Conservation (phyloP, 164 flowering plant genomes). For the Nymphaea colorata region DNA sequence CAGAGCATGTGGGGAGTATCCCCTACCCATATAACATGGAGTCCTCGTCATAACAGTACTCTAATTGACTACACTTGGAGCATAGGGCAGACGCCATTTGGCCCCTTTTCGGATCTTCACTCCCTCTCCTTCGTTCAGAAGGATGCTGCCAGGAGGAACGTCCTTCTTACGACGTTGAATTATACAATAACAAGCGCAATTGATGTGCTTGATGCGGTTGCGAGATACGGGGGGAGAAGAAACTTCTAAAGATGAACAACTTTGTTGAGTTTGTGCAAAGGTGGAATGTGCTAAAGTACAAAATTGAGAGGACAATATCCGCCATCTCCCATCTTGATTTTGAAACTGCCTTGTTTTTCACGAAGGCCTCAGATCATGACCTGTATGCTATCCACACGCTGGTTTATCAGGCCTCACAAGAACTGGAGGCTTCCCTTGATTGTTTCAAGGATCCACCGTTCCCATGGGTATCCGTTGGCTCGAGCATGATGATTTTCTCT, state of each 20-base stretch:
- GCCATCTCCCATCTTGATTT: slow-evolving; percentile 84
- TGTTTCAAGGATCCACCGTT: slow-evolving; percentile 96
- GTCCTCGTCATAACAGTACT: slow-evolving; percentile 66
- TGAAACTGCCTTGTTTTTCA: slow-evolving; percentile 60
- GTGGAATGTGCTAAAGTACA: slow-evolving; percentile 81
- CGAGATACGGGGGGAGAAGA: slow-evolving; percentile 69
- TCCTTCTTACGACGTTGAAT: slow-evolving; percentile 65
- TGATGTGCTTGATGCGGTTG: slow-evolving; percentile 65
- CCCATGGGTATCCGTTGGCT: slow-evolving; percentile 63
- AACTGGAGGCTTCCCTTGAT: slow-evolving; percentile 73
- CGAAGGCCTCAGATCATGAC: slow-evolving; percentile 80
- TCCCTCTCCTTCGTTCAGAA: slow-evolving; percentile 85
- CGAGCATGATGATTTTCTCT: slow-evolving; percentile 30
- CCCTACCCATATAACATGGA: slow-evolving; percentile 90
- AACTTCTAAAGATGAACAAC: slow-evolving; percentile 40
- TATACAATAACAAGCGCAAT: slow-evolving; percentile 63
- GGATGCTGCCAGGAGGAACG: slow-evolving; percentile 92
- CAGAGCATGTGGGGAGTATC: slow-evolving; percentile 99
- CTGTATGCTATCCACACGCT: slow-evolving; percentile 68
- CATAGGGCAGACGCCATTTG: slow-evolving; percentile 94
- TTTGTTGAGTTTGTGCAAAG: slow-evolving; percentile 65
- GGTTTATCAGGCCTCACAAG: slow-evolving; percentile 70
- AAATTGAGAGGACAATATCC: slow-evolving; percentile 74
- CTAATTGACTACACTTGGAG: slow-evolving; percentile 96
- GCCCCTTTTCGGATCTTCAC: slow-evolving; percentile 74